Percentiles rank a stretch among this genome's conserved stretches.
These are phyloP conservation scores for Lachancea lanzarotensis DNA, from an alignment of 805 yeast species.

Conservation along the genomic window DNA sequence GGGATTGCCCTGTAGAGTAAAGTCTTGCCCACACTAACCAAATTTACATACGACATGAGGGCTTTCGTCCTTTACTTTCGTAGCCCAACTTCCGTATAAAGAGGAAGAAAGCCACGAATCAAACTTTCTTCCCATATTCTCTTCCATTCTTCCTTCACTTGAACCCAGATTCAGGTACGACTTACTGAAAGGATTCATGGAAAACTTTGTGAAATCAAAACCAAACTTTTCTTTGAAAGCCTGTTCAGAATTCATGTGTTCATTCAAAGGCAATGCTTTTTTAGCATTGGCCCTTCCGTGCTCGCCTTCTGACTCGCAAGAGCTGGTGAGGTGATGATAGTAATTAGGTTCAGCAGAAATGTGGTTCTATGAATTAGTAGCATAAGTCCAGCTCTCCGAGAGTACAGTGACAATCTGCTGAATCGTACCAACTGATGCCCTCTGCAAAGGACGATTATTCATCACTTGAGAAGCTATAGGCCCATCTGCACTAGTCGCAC, in stretches of 20 bases:
- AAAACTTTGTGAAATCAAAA: not conserved
- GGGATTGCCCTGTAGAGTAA: constrained; percentile 9
- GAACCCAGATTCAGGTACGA: constrained; percentile 4
- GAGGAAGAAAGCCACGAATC: constrained; percentile 11
- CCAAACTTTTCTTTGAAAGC: constrained; percentile 1
- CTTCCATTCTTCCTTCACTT: not conserved
- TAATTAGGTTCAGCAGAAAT: not conserved
- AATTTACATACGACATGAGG: constrained; percentile 12
- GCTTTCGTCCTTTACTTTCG: constrained; percentile 7
- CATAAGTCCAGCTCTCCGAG: not conserved
- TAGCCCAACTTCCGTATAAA: constrained; percentile 13
- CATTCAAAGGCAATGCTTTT: not conserved
- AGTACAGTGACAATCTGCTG: not conserved
- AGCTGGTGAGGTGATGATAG: not conserved
- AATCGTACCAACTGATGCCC: not conserved
- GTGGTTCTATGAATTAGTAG: not conserved
- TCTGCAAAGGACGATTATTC: not conserved
- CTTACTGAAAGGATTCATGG: constrained; percentile 1
- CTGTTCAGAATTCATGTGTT: not conserved
- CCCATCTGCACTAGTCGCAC: not conserved
- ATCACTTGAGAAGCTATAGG: not conserved
- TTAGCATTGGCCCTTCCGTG: not conserved
- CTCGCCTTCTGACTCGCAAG: not conserved
- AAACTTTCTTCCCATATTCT: constrained; percentile 4
- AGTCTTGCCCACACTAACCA: constrained; percentile 8